phyloP scores from a whole-genome alignment of 768 basidiomycete species.

The Collybia sp. region DNA sequence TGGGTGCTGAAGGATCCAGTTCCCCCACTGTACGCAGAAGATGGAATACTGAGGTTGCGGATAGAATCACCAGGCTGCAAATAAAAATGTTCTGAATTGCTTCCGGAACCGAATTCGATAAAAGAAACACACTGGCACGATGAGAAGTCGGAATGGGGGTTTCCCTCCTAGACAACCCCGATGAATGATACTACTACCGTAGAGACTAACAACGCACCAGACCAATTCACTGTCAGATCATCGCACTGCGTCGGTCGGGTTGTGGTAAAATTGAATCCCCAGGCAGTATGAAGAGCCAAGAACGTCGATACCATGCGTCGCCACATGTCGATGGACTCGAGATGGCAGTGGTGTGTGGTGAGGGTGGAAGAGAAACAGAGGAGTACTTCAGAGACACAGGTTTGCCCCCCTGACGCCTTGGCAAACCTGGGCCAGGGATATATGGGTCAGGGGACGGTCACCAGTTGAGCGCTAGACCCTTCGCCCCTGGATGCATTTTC shows the following conservation, averaged over 20 bases:
- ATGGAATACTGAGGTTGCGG: slow-evolving; percentile 49
- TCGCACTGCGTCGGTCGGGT: slow-evolving; percentile 55
- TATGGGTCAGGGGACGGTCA: no score
- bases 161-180: slow-evolving; percentile 41
- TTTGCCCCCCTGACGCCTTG: no score
- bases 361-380: no score
- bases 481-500: no score
- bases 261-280: slow-evolving; percentile 40
- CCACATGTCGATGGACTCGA: no score
- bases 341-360: no score
- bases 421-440: no score
- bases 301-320: background rate
- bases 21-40: slow-evolving; percentile 47
- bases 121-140: slow-evolving; percentile 46
- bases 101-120: no score
- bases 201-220: slow-evolving; percentile 31
- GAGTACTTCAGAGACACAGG: no score
- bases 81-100: background rate
- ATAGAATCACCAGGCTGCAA: slow-evolving; percentile 17
- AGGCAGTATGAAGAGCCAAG: background rate
- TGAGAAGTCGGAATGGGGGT: slow-evolving; percentile 44
- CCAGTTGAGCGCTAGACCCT: no score
- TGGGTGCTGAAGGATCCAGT: slow-evolving; percentile 46
- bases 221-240: slow-evolving; percentile 55
- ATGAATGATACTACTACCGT: slow-evolving; percentile 1